Percentiles rank a stretch among this genome's conserved stretches.
Evolutionary conservation across 768 basidiomycete genomes (phyloP).

Genomic region (Suillus decipiens): DNA sequence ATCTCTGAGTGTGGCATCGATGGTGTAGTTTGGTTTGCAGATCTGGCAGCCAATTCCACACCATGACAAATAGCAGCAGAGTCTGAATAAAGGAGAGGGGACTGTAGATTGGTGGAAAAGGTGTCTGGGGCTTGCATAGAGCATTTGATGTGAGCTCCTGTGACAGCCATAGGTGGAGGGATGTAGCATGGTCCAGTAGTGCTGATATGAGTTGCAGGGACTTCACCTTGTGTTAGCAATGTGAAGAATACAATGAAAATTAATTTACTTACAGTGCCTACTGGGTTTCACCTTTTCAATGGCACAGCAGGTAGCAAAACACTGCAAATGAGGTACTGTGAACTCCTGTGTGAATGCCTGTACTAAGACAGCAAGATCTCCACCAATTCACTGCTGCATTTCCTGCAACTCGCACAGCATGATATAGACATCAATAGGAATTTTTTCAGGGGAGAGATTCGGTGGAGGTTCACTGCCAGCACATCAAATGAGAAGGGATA

Average conservation of each 20-base stretch:
- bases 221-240: constrained; percentile 2
- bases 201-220: neutral
- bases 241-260: neutral
- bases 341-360: constrained; percentile 16
- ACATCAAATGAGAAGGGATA: constrained; percentile 12
- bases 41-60: neutral
- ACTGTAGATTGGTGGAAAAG: neutral
- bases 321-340: constrained; percentile 7
- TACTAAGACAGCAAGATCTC: constrained; percentile 4
- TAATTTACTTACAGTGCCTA: neutral
- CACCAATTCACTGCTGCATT: neutral
- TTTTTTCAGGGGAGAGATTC: neutral
- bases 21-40: neutral
- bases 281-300: constrained; percentile 7
- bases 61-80: neutral
- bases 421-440: constrained; percentile 11
- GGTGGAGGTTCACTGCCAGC: constrained; percentile 4
- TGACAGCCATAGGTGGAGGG: neutral
- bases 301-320: constrained; percentile 6
- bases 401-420: neutral
- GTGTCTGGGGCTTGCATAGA: neutral
- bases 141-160: constrained; percentile 1
- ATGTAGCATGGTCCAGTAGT: neutral
- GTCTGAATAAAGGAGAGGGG: neutral
- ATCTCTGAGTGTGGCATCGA: neutral